These are phyloP conservation scores for Cutaneotrichosporon sp. DNA, from an alignment of 1,284 basidiomycete genomes.

Conservation along the genomic window DNA sequence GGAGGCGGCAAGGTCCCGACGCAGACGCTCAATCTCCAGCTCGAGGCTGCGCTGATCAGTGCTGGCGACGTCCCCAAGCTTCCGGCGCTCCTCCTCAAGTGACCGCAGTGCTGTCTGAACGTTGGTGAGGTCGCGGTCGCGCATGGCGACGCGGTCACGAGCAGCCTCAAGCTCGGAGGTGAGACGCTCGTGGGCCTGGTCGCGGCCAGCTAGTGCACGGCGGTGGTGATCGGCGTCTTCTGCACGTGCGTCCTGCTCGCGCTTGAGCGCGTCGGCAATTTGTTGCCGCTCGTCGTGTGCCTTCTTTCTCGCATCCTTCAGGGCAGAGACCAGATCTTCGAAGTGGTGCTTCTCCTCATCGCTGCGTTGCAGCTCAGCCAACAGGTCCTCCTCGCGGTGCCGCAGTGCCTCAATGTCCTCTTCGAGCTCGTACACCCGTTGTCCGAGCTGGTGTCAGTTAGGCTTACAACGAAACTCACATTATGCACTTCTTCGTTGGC, in stretches of 20 bases:
- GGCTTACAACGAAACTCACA: slow-evolving; percentile 26
- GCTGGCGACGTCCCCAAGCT: slow-evolving; percentile 72
- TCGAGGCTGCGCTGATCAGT: slow-evolving; percentile 81
- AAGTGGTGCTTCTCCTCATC: slow-evolving; percentile 61
- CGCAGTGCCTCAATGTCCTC: slow-evolving; percentile 58
- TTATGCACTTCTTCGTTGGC: slow-evolving; percentile 70
- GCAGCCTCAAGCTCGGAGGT: slow-evolving; percentile 46
- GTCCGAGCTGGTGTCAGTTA: slow-evolving; percentile 34
- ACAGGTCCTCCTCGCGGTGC: slow-evolving; percentile 56
- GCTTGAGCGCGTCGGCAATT: slow-evolving; percentile 61
- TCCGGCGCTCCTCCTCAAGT: slow-evolving; percentile 54
- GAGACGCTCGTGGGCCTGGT: slow-evolving; percentile 41
- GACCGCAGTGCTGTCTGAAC: slow-evolving; percentile 68
- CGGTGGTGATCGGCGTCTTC: slow-evolving; percentile 49
- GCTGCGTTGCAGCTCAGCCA: slow-evolving; percentile 49
- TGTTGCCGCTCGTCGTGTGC: slow-evolving; percentile 57
- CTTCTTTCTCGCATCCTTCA: slow-evolving; percentile 64
- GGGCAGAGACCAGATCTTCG: slow-evolving; percentile 62
- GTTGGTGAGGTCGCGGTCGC: slow-evolving; percentile 60
- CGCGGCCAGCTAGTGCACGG: slow-evolving; percentile 47
- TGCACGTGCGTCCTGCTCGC: slow-evolving; percentile 51
- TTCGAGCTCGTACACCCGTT: slow-evolving; percentile 48
- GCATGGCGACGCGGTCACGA: slow-evolving; percentile 47
- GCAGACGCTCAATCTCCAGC: slow-evolving; percentile 81
- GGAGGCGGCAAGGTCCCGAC: slow-evolving; percentile 72